Percentiles rank a stretch among this genome's conserved stretches.
phyloP scores from a whole-genome alignment of 2,329 filamentous ascomycete genomes.

The Stenocarpella maydis region DNA sequence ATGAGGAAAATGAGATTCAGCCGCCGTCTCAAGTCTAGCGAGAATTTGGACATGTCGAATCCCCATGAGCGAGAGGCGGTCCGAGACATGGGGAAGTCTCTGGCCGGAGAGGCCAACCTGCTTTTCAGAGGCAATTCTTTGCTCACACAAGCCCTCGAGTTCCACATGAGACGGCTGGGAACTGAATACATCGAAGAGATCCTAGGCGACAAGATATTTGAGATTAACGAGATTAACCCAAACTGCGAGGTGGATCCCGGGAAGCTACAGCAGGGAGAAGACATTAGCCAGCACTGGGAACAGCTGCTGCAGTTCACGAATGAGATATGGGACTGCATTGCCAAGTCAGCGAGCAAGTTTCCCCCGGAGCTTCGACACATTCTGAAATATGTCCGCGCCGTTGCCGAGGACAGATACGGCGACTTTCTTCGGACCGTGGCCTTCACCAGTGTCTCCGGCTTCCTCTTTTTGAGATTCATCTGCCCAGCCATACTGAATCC shows the following conservation, averaged over 20 bases:
- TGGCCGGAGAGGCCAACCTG: slow-evolving; percentile 89
- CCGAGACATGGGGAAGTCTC: slow-evolving; percentile 79
- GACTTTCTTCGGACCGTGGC: slow-evolving; percentile 89
- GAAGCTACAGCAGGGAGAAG: slow-evolving; percentile 70
- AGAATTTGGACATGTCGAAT: slow-evolving; percentile 64
- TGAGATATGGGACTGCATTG: slow-evolving; percentile 86
- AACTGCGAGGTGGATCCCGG: slow-evolving; percentile 97
- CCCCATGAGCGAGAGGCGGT: slow-evolving; percentile 73
- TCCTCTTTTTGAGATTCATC: slow-evolving; percentile 93
- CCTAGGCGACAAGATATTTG: slow-evolving; percentile 82
- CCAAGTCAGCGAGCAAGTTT: slow-evolving; percentile 75
- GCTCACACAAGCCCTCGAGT: slow-evolving; percentile 90
- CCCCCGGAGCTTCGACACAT: slow-evolving; percentile 85
- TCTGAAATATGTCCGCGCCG: slow-evolving; percentile 89
- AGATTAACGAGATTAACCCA: slow-evolving; percentile 89
- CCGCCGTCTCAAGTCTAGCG: slow-evolving; percentile 74
- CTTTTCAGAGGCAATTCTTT: slow-evolving; percentile 95
- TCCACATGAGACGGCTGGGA: slow-evolving; percentile 93
- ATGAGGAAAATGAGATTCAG: slow-evolving; percentile 78
- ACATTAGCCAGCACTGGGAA: slow-evolving; percentile 84
- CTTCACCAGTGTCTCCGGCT: slow-evolving; percentile 94
- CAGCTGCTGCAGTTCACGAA: slow-evolving; percentile 79
- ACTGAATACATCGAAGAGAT: slow-evolving; percentile 92
- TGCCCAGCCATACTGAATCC: slow-evolving; percentile 96
- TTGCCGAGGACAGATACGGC: slow-evolving; percentile 93